phyloP scores from a whole-genome alignment of 192 early-diverging fungal genomes.

The Coemansia sp. region DNA sequence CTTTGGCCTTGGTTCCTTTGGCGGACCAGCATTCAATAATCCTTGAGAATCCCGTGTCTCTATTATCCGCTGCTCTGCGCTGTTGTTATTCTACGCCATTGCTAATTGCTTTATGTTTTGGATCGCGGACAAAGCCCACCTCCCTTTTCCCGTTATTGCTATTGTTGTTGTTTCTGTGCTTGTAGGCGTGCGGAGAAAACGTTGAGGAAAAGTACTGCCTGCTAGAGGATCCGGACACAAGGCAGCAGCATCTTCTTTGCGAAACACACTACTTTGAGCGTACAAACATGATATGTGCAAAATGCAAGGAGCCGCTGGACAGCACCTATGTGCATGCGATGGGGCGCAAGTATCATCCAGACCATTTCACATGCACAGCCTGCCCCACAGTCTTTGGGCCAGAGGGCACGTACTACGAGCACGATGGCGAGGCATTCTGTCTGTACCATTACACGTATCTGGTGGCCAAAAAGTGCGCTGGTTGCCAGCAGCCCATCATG shows the following conservation, averaged over 20 bases:
- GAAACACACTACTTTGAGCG: slow-evolving; percentile 48
- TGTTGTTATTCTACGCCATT: neutral
- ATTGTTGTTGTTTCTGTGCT: neutral
- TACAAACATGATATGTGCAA: slow-evolving; percentile 56
- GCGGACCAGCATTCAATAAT: neutral
- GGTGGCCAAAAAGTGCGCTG: slow-evolving; percentile 92
- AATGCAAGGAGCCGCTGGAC: slow-evolving; percentile 84
- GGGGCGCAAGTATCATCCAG: slow-evolving; percentile 92
- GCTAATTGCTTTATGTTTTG: no score
- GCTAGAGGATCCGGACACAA: slow-evolving; percentile 39
- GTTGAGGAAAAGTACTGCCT: slow-evolving; percentile 38
- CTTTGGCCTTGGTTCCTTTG: neutral
- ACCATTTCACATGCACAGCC: slow-evolving; percentile 95
- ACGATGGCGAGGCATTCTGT: slow-evolving; percentile 90
- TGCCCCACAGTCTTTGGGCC: slow-evolving; percentile 92
- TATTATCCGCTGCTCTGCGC: neutral
- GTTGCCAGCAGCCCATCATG: slow-evolving; percentile 92
- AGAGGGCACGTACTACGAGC: slow-evolving; percentile 95
- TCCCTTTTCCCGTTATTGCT: no score
- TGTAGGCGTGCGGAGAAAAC: slow-evolving; percentile 42
- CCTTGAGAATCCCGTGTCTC: neutral
- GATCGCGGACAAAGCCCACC: no score
- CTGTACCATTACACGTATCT: slow-evolving; percentile 90
- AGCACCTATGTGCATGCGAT: slow-evolving; percentile 92
- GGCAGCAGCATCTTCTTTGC: slow-evolving; percentile 40